These are phyloP conservation scores for peach (Prunus persica) DNA, from an alignment of 306 rosid species.

Conservation along the genomic window Prunus_persica_NCBIv2 NC_034009.1:40664001-40664500, in stretches of 20 bases:
- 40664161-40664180: slow-evolving; percentile 31
- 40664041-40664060: slow-evolving; percentile 73
- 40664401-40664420: not conserved
- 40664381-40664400: not conserved
- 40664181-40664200: not conserved
- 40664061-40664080: slow-evolving; percentile 52
- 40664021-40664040: slow-evolving; percentile 52
- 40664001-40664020: slow-evolving; percentile 59
- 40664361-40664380: not conserved
- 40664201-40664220: slow-evolving; percentile 19
- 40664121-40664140: slow-evolving; percentile 65
- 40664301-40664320: slow-evolving; percentile 65
- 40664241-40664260: slow-evolving; percentile 26
- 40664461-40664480: slow-evolving; percentile 24
- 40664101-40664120: slow-evolving; percentile 72
- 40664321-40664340: slow-evolving; percentile 49
- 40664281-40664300: slow-evolving; percentile 74
- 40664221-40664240: slow-evolving; percentile 24
- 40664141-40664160: slow-evolving; percentile 45
- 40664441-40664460: slow-evolving; percentile 27
- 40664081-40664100: slow-evolving; percentile 34
- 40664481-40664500: slow-evolving; percentile 31
- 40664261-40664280: slow-evolving; percentile 66
- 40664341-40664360: slow-evolving; percentile 10
- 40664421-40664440: not conserved